Base-by-base conservation (phyloP, 345 rosid species). In the Luvunga scandens region DNA sequence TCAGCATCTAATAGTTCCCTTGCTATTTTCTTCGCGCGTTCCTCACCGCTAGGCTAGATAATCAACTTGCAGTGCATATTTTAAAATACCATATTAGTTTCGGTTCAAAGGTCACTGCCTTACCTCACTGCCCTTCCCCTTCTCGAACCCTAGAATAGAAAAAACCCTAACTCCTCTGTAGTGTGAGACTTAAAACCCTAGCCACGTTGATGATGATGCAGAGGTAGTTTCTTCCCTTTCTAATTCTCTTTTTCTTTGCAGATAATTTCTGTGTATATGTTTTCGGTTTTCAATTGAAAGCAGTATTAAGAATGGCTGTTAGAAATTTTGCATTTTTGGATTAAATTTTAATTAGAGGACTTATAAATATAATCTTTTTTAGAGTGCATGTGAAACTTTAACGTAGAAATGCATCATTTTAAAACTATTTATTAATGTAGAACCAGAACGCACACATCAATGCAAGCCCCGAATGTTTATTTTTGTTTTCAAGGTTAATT, bases 1-100 rank as follows among this genome's bases (percentile, higher is more conserved):
- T 2, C 2, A 9, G 2, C 2, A 2, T 12, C 12, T 0, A 9
- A 9, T 3, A 39, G 13, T 8, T 39, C 2, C 3, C 12, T 2
- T 12, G 45, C 13, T 39, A 0, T 9, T 9, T 39, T 39, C 13
- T 9, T 1, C 45, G 9, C 12, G 0, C 12, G 3, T 39, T 39
- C 12, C 45, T 39, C 3, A 9, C 45, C 45, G 9, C 45, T 39
- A 9, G 45, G 13, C 45, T 12, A 39, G 9, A 3, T 39, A 39
- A 9, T 9, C 10, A 12, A 9, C 0, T 39, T 39, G 3, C 9
- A 39, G 45, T 9, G 2, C 2, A 9, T 9, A 0, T 38, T 39
- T 39, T 39, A 9, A 39, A 9, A 39, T 9, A 39, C 45, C 1
- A 8, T 0, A 39, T 39, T 39, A 9, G 45, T 39, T 39, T 2